Evolutionary conservation across 1,284 basidiomycete species (phyloP).

Genomic region (Cystobasidium slooffiae): DNA sequence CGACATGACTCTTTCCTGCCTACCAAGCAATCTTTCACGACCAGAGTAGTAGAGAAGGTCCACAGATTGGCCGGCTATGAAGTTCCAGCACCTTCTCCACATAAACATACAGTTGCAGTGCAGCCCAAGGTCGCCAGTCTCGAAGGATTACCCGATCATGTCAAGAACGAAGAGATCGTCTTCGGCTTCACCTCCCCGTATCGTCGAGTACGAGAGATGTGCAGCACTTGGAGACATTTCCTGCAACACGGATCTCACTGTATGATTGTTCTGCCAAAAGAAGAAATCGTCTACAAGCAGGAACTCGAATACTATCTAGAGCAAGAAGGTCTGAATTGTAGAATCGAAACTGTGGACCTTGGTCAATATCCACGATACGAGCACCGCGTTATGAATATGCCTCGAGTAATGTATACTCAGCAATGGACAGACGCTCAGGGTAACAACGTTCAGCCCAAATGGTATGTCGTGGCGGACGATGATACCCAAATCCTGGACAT

Average conservation of each 20-base stretch:
- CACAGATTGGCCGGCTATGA: constrained; percentile 4
- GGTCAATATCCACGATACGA: constrained; percentile 38
- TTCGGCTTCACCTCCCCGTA: constrained; percentile 39
- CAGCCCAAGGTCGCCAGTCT: constrained; percentile 20
- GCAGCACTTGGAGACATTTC: constrained; percentile 36
- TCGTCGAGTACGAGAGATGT: constrained; percentile 35
- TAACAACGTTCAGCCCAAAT: constrained; percentile 19
- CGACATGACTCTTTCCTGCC: constrained; percentile 32
- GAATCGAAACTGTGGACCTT: constrained; percentile 16
- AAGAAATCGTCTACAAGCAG: constrained; percentile 23
- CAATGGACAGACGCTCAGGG: constrained; percentile 17
- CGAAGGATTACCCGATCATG: constrained; percentile 25
- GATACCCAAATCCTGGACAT: constrained; percentile 40
- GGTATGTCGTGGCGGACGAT: constrained; percentile 42
- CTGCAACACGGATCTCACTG: constrained; percentile 32
- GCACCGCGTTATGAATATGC: constrained; percentile 39
- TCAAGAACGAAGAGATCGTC: constrained; percentile 37
- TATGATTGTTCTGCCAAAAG: constrained; percentile 35
- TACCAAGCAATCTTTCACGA: background rate
- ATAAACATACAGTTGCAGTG: constrained; percentile 18
- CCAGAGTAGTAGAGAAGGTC: background rate
- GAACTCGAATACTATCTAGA: constrained; percentile 33
- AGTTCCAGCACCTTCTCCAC: background rate
- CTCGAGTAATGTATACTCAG: constrained; percentile 16
- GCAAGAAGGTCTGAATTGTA: constrained; percentile 30